Percentiles rank a stretch among this genome's conserved stretches.
phyloP scores from a whole-genome alignment of 2,329 filamentous ascomycete species.

The Colletotrichum sp. region DNA sequence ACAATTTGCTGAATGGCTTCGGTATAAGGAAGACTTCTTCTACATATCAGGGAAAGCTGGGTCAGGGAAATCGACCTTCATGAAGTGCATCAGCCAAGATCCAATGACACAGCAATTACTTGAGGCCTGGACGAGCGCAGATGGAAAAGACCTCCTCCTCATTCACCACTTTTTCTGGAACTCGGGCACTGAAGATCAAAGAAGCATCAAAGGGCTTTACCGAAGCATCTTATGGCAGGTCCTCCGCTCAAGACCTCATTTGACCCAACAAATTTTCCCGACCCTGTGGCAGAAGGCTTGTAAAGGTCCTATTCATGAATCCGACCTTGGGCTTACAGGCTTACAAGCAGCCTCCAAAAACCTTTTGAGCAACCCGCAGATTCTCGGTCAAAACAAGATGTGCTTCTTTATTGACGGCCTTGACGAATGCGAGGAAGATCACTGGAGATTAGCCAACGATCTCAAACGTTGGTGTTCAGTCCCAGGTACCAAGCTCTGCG shows the following conservation, averaged over 20 bases:
- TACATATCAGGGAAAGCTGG: neutral
- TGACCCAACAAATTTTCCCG: neutral
- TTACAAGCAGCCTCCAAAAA: neutral
- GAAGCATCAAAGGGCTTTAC: neutral
- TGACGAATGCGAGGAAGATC: constrained; percentile 25
- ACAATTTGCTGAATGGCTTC: neutral
- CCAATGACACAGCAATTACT: neutral
- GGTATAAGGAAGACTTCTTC: neutral
- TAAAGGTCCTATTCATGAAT: constrained; percentile 34
- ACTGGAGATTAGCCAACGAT: neutral
- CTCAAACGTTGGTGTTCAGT: neutral
- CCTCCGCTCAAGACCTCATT: neutral
- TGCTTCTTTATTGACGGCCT: constrained; percentile 31
- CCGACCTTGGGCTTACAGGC: constrained; percentile 31
- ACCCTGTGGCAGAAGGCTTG: neutral
- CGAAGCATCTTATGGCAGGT: neutral
- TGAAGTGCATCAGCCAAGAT: neutral
- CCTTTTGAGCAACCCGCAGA: neutral
- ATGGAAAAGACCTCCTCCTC: neutral
- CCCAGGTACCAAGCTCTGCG: constrained; percentile 30
- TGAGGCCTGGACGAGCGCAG: neutral
- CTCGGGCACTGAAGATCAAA: neutral
- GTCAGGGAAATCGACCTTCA: neutral
- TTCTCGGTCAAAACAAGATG: neutral
- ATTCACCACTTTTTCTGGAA: neutral